Percentiles rank a stretch among this genome's conserved stretches.
phyloP scores from a whole-genome alignment of 495 filamentous ascomycete species.

The Lepidopterella palustris region DNA sequence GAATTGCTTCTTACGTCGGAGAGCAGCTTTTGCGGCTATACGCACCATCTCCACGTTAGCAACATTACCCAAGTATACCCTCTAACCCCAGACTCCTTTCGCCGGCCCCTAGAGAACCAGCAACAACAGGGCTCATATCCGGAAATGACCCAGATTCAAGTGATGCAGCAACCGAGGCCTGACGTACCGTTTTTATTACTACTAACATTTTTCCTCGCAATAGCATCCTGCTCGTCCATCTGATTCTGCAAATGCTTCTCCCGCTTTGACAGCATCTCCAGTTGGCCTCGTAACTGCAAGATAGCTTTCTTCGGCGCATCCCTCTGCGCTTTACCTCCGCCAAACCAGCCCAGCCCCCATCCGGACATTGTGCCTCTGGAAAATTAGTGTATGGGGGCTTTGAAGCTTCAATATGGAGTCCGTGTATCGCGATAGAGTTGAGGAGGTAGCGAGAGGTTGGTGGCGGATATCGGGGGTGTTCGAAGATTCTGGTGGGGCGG shows the following conservation, averaged over 20 bases:
- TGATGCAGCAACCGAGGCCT: neutral
- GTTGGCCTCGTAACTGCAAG: conserved; percentile 73
- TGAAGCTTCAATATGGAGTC: neutral
- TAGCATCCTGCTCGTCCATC: conserved; percentile 86
- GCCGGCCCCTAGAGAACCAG: neutral
- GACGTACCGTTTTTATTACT: conserved; percentile 86
- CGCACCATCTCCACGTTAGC: neutral
- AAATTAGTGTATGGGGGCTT: neutral
- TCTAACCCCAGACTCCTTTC: neutral
- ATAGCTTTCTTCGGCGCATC: conserved; percentile 97
- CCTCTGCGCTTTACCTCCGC: conserved; percentile 60
- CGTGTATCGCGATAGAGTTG: no score
- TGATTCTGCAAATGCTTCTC: conserved; percentile 85
- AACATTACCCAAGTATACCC: neutral
- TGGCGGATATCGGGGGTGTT: conserved; percentile 2
- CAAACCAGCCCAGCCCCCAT: conserved; percentile 36
- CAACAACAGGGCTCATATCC: no score
- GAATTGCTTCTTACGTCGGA: conserved; percentile 89
- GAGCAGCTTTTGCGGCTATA: conserved; percentile 81
- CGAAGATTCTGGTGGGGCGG: neutral
- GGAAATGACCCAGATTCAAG: neutral
- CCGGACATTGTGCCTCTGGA: conserved; percentile 28
- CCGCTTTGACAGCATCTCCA: conserved; percentile 96
- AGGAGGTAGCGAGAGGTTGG: neutral
- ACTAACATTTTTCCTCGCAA: conserved; percentile 84